Base-by-base conservation (phyloP, 2,329 filamentous ascomycete species). In the Aspergillus sclerotialis region DNA sequence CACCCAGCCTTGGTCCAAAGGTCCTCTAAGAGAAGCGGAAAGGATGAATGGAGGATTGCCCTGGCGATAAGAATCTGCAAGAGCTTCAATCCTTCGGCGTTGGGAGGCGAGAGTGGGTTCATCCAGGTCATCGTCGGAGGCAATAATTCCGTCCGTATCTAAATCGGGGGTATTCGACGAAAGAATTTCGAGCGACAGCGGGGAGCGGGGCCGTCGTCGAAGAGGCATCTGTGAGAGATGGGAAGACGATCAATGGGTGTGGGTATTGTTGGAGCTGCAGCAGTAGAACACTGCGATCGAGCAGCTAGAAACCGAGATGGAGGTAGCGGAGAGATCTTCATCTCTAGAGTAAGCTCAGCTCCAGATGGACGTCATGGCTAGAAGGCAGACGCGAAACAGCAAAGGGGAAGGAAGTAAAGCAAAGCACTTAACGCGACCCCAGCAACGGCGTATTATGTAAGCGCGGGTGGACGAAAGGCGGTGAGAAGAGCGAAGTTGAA, bases 11-110 rank as follows among this genome's bases (percentile, higher is more conserved):
- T 56, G 39, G 4, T 63, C 56, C 19, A 72, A 65, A 2, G 67
- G 67, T 0, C 68, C 68, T 28, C 52, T 59, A 13, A 72, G 50
- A 7, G 58, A 57, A 9, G 68, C 67, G 5, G 61, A 67, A 8
- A 65, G 48, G 28, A 72, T 69, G 36, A 67, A 69, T 7, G 67
- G 48, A 11, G 57, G 55, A 17, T 53, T 49, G 16, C 67, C 67
- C 21, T 61, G 47, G 25, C 68, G 47, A 48, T 70, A 69, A 7
- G 59, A 51, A 28, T 55, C 55, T 12, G 51, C 67, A 19, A 63
- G 50, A 23, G 43, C 53, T 48, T 70, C 65, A 29, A 68, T 63
- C 38, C 63, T 58, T 38, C 56, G 56, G n/a, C 53, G 54, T 44
- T 65, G 68, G 5, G 58, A 55, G 10, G 50, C 49, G 14, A 56